Evolutionary conservation across 1,139 yeast species (phyloP).

Genomic region (Yamadazyma aaseri): DNA sequence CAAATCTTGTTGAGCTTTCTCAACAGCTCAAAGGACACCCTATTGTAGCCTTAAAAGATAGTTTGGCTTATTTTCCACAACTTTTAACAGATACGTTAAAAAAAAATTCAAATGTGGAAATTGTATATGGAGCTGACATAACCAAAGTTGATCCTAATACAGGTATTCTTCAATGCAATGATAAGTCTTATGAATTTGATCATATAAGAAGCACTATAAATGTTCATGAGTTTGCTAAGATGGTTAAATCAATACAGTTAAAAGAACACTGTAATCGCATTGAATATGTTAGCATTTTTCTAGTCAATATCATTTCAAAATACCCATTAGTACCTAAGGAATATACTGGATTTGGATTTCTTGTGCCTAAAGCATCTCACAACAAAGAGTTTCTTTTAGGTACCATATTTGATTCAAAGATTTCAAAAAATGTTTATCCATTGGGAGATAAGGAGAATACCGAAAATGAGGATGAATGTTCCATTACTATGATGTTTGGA

Average conservation of each 20-base stretch:
- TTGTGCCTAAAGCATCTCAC: conserved; percentile 60
- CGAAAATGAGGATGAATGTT: background rate
- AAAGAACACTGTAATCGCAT: conserved; percentile 23
- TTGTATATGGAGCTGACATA: conserved; percentile 27
- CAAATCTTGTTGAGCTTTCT: conserved; percentile 37
- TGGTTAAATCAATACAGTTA: conserved; percentile 16
- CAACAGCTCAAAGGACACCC: conserved; percentile 45
- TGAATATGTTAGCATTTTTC: conserved; percentile 52
- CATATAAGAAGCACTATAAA: conserved; percentile 61
- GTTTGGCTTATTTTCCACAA: conserved; percentile 53
- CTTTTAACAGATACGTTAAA: conserved; percentile 36
- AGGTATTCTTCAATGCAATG: conserved; percentile 14
- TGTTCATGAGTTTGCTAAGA: conserved; percentile 29
- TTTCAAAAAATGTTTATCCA: conserved; percentile 20
- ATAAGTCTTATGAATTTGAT: conserved; percentile 28
- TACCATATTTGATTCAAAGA: conserved; percentile 85
- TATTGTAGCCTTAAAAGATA: conserved; percentile 51
- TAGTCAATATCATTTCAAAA: conserved; percentile 56
- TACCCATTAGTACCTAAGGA: conserved; percentile 40
- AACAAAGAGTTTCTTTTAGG: conserved; percentile 73
- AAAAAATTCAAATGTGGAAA: conserved; percentile 37
- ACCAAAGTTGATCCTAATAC: conserved; percentile 18
- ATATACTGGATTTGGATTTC: conserved; percentile 77
- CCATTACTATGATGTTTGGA: conserved; percentile 84
- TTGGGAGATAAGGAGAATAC: background rate